Base-by-base conservation (phyloP, 2,329 filamentous ascomycete genomes). In the Aspergillus nomiae region DNA sequence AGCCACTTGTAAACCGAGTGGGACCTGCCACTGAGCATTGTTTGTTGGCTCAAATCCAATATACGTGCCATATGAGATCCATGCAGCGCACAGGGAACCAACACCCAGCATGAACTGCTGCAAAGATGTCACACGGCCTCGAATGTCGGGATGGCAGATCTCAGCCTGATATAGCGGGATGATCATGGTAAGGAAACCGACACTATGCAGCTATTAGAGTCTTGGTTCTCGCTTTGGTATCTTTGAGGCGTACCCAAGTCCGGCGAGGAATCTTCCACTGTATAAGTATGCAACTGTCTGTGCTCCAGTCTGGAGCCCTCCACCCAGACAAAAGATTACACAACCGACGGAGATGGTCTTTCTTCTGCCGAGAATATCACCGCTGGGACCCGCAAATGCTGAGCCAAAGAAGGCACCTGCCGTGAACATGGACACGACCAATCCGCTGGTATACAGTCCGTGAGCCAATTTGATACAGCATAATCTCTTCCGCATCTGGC, bases 91-190 rank as follows among this genome's bases (percentile, higher is more conserved):
- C 1, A 95, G 84, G 19, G 90, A 82, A 61, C 92, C 92, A 32
- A 94, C 85, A 1, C 91, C 91, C 58, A 94, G 76, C 90, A 94
- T 94, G 73, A 94, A 93, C 70, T 94, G 91, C 75, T 94, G 91
- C 4, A 94, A 81, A 34, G 87, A 86, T 0, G 90, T 93, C 36
- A 95, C 85, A 65, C 88, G 83, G 14, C 91, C 92, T 74, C 92
- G 86, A 70, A 94, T 94, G 62, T 84, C 85, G 1, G 92, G 92
- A 73, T 94, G 92, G 4, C 89, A 88, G 28, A 94, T 84, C 72
- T 95, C 92, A 26, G 90, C 90, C 73, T 94, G 91, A 74, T 93
- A 94, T 0, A 94, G 77, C 2, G 91, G 87, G 43, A 90, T 81
- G 65, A 89, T 86, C 86, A 89, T 89, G 66, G 83, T 83, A 9